Conservation (phyloP, 768 basidiomycete species). For the Amanita phalloides region DNA sequence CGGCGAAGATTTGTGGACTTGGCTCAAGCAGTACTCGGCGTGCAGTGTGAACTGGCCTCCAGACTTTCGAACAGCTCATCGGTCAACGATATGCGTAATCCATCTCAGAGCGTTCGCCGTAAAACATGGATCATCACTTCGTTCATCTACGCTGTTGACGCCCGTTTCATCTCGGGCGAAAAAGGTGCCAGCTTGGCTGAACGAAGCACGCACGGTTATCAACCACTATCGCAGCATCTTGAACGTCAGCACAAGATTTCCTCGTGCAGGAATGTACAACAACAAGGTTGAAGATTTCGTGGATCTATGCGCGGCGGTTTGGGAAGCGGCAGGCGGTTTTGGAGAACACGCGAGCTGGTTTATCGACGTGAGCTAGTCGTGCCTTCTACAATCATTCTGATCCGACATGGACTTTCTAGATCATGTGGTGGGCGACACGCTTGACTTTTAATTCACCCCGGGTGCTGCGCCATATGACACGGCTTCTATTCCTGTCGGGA, state of each 20-base stretch:
- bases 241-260: conserved; percentile 62
- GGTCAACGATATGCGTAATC: conserved; percentile 57
- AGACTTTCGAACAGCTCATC: conserved; percentile 66
- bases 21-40: conserved; percentile 49
- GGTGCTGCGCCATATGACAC: conserved; percentile 76
- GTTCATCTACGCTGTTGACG: conserved; percentile 1
- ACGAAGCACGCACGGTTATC: conserved; percentile 45
- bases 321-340: conserved; percentile 63
- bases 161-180: conserved; percentile 10
- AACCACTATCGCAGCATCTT: conserved; percentile 65
- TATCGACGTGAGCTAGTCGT: conserved; percentile 50
- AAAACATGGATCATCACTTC: conserved; percentile 22
- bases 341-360: conserved; percentile 67
- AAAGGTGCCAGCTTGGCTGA: conserved; percentile 41
- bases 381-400: background rate
- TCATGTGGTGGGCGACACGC: conserved; percentile 90
- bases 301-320: conserved; percentile 69
- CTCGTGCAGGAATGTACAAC: conserved; percentile 73
- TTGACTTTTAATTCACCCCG: conserved; percentile 90
- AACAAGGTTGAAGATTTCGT: conserved; percentile 73
- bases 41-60: conserved; percentile 70
- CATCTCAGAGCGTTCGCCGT: conserved; percentile 67
- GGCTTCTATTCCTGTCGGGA: conserved; percentile 52
- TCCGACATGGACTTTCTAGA: conserved; percentile 25
- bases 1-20: conserved; percentile 41